Evolutionary conservation across 2,329 filamentous ascomycete species (phyloP).

Genomic region (Westerdykella ornata): DNA sequence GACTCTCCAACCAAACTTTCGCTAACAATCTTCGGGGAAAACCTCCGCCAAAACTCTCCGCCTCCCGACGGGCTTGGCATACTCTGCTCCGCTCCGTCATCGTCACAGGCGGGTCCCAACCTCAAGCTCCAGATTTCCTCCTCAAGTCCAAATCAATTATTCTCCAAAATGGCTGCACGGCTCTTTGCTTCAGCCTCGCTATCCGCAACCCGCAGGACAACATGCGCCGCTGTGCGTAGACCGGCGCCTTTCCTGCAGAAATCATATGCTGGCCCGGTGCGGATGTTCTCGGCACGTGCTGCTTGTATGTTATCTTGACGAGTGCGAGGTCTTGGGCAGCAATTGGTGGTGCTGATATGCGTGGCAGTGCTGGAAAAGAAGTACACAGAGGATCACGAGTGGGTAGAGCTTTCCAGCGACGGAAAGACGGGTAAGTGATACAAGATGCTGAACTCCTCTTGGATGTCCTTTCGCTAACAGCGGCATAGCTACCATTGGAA

Average conservation of each 20-base stretch:
- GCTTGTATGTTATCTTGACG: conserved; percentile 16
- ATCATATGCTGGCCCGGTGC: conserved; percentile 16
- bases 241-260: conserved; percentile 14
- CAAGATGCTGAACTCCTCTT: conserved; percentile 2
- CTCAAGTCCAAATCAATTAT: conserved; percentile 1
- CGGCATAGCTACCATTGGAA: conserved; percentile 60
- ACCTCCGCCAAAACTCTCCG: background rate
- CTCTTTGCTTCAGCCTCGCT: conserved; percentile 28
- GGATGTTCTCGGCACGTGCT: conserved; percentile 37
- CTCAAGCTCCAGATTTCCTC: conserved; percentile 3
- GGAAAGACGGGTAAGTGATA: conserved; percentile 63
- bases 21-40: conserved; percentile 1
- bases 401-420: conserved; percentile 82
- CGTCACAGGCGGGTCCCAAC: background rate
- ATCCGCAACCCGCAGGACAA: conserved; percentile 1
- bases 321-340: conserved; percentile 3
- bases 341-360: conserved; percentile 12
- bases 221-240: conserved; percentile 20
- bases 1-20: background rate
- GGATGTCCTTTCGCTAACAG: conserved; percentile 4
- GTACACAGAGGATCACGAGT: conserved; percentile 97
- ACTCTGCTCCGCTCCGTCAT: conserved; percentile 2
- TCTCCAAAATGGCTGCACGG: conserved; percentile 18
- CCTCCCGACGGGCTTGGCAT: conserved; percentile 2
- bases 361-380: conserved; percentile 60